phyloP scores from a whole-genome alignment of 495 filamentous ascomycete species.

The Aspergillus steynii region DNA sequence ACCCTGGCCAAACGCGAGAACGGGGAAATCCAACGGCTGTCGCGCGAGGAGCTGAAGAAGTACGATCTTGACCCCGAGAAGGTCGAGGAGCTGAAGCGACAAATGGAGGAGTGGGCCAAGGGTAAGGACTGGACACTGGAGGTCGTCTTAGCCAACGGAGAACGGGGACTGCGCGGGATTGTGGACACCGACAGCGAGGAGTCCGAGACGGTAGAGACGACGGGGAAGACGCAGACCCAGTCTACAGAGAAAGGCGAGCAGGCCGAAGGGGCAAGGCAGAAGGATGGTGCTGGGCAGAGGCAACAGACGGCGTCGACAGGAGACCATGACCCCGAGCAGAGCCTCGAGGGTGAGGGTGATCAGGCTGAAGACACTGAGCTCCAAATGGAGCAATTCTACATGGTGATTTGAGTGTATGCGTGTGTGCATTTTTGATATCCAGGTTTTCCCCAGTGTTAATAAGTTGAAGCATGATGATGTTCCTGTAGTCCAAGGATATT shows the following conservation, averaged over 20 bases:
- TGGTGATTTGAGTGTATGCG: too few species aligned
- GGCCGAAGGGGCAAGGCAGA: background rate
- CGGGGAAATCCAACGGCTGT: slow-evolving; percentile 53
- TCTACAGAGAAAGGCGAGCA: background rate
- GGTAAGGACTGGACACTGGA: slow-evolving; percentile 53
- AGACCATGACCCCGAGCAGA: too few species aligned
- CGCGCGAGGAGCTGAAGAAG: slow-evolving; percentile 64
- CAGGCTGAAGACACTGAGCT: slow-evolving; percentile 14
- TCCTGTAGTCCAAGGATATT: too few species aligned
- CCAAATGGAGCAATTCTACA: background rate
- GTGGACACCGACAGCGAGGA: slow-evolving; percentile 37
- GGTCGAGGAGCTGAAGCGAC: slow-evolving; percentile 62
- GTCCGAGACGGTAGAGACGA: slow-evolving; percentile 19
- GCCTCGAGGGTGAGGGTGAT: too few species aligned
- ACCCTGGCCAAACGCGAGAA: slow-evolving; percentile 56
- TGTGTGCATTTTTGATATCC: background rate
- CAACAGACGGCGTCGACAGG: background rate
- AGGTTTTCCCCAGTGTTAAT: background rate
- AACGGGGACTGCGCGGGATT: slow-evolving; percentile 50
- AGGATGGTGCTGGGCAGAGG: background rate
- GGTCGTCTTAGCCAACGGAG: slow-evolving; percentile 43
- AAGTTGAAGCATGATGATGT: too few species aligned
- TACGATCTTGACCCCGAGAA: slow-evolving; percentile 67
- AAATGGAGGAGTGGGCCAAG: slow-evolving; percentile 44
- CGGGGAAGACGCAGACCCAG: background rate